Evolutionary conservation across 441 rosid genomes (phyloP).

Genomic region (Theobroma grandiflorum): DNA sequence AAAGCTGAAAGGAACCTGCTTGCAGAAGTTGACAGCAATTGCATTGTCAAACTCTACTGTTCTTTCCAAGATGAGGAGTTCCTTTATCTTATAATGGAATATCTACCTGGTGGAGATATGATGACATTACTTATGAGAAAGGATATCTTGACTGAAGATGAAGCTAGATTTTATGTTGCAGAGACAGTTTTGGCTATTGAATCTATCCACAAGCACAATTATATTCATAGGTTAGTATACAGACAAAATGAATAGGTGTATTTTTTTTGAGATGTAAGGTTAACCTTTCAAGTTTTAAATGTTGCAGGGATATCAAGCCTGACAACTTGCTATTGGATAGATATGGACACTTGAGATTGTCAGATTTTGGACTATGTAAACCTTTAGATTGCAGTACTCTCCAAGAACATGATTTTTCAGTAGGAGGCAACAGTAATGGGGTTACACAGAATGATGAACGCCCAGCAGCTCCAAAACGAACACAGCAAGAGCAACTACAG

Average conservation of each 20-base stretch:
- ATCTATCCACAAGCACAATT: slow-evolving; percentile 93
- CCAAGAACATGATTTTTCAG: slow-evolving; percentile 79
- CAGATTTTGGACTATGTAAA: slow-evolving; percentile 97
- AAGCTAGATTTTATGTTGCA: slow-evolving; percentile 92
- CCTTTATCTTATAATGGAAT: slow-evolving; percentile 97
- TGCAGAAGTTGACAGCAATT: slow-evolving; percentile 97
- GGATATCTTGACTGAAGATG: slow-evolving; percentile 90
- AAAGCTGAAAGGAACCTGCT: slow-evolving; percentile 97
- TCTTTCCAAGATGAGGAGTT: slow-evolving; percentile 98
- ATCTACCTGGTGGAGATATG: slow-evolving; percentile 99
- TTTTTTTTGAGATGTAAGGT: slow-evolving; percentile 4
- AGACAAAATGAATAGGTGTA: background rate
- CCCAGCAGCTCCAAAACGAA: slow-evolving; percentile 69
- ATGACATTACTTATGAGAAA: slow-evolving; percentile 98
- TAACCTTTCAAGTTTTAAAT: slow-evolving; percentile 25
- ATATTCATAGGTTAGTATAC: slow-evolving; percentile 72
- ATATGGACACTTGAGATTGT: slow-evolving; percentile 87
- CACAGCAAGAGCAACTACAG: slow-evolving; percentile 89
- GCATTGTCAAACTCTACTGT: slow-evolving; percentile 92
- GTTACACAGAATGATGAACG: slow-evolving; percentile 56
- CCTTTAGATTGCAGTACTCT: slow-evolving; percentile 92
- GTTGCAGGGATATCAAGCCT: slow-evolving; percentile 91
- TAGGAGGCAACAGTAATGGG: slow-evolving; percentile 55
- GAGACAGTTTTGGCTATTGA: slow-evolving; percentile 96
- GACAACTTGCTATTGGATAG: slow-evolving; percentile 96